Conservation (phyloP, 202 grass and related monocot genomes). For the Alloteropsis angusta region DNA sequence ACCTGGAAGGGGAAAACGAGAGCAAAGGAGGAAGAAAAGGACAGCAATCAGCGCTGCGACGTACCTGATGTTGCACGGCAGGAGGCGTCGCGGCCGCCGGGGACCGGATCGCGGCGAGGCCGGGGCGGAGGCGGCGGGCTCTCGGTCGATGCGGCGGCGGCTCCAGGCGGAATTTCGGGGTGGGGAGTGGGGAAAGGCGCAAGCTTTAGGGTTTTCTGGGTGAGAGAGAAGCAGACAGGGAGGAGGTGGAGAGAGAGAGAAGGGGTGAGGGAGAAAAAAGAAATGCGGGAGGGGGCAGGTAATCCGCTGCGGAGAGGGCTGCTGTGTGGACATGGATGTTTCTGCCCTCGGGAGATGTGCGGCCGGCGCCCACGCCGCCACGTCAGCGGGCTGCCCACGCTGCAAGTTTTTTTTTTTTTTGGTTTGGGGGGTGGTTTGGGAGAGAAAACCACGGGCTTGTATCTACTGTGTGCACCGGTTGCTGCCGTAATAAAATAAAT, state of each 20-base stretch:
- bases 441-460: not conserved
- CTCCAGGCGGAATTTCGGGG: constrained; percentile 1
- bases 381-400: constrained; percentile 13
- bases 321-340: constrained; percentile 40
- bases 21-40: not conserved
- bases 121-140: not conserved
- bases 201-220: constrained; percentile 42
- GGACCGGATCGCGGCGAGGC: not conserved
- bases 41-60: not conserved
- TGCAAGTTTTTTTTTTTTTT: not conserved
- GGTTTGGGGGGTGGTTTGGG: no score
- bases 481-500: not conserved
- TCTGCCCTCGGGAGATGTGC: constrained; percentile 11
- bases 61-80: not conserved
- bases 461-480: not conserved
- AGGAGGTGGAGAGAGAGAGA: not conserved
- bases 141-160: not conserved
- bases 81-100: not conserved
- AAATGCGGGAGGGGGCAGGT: not conserved
- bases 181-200: constrained; percentile 16
- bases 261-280: constrained; percentile 8
- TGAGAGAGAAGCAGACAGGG: constrained; percentile 11
- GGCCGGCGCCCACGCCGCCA: not conserved
- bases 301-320: constrained; percentile 25
- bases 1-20: not conserved